A percentile compares a stretch with the other conserved stretches of the same genome.
Evolutionary conservation across 1,139 yeast genomes (phyloP).

Genomic region (Williopsis jadinii): DNA sequence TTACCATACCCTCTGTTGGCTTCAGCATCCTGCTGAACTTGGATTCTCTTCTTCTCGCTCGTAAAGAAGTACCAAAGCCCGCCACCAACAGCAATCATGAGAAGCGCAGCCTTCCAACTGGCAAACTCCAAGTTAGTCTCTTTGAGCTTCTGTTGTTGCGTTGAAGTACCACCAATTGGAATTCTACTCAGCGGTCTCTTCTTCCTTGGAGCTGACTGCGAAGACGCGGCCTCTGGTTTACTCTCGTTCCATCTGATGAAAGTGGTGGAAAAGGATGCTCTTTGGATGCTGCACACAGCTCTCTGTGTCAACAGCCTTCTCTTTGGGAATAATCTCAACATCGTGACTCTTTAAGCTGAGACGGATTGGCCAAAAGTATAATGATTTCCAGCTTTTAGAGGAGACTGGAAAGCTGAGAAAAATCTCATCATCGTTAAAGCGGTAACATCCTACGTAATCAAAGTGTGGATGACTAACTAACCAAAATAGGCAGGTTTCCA

Average conservation of each 20-base stretch:
- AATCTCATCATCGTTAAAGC: background rate
- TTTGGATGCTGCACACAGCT: background rate
- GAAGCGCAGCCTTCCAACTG: conserved; percentile 78
- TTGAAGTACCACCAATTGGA: conserved; percentile 46
- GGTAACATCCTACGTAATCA: conserved; percentile 4
- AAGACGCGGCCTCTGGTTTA: conserved; percentile 5
- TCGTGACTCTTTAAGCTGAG: background rate
- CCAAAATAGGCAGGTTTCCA: background rate
- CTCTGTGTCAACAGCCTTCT: conserved; percentile 3
- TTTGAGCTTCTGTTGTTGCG: conserved; percentile 27
- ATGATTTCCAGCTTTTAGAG: no score
- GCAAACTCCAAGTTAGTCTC: conserved; percentile 53
- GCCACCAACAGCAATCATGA: conserved; percentile 64
- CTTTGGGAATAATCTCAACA: conserved; percentile 9
- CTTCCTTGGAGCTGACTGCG: conserved; percentile 13
- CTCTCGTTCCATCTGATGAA: conserved; percentile 11
- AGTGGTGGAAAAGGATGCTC: conserved; percentile 11
- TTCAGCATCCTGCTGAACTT: conserved; percentile 72
- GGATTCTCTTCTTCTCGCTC: conserved; percentile 65
- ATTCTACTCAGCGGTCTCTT: conserved; percentile 44
- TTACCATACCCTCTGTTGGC: conserved; percentile 83
- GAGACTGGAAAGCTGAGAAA: no score
- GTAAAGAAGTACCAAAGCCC: conserved; percentile 63
- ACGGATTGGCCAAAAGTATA: no score
- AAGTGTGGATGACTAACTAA: conserved; percentile 6